Conservation (phyloP, 192 early-diverging fungal genomes). For the Rhizophagus prolifer region DNA sequence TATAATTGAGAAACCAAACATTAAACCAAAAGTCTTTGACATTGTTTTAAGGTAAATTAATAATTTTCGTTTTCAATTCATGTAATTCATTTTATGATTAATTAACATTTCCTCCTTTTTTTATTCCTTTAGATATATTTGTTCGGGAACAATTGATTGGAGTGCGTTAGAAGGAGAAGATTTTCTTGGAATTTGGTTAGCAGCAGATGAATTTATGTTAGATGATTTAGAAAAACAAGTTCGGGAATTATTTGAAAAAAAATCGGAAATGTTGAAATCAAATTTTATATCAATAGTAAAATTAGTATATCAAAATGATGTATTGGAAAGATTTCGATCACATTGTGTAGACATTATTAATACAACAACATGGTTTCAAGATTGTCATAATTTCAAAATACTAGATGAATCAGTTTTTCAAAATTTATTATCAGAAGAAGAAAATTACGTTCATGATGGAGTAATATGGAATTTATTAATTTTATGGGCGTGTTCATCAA, state of each 20-base stretch:
- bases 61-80: not conserved
- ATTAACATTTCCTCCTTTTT: not conserved
- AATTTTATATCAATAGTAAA: slow-evolving; percentile 10
- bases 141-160: slow-evolving; percentile 5
- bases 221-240: slow-evolving; percentile 11
- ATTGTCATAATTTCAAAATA: not conserved
- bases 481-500: slow-evolving; percentile 6
- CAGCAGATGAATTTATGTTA: slow-evolving; percentile 24
- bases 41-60: slow-evolving; percentile 1
- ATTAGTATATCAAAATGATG: slow-evolving; percentile 16
- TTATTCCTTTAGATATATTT: slow-evolving; percentile 2
- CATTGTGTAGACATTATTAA: slow-evolving; percentile 17
- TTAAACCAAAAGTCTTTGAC: slow-evolving; percentile 18
- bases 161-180: not conserved
- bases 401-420: slow-evolving; percentile 17
- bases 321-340: slow-evolving; percentile 4
- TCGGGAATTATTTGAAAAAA: slow-evolving; percentile 20
- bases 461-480: slow-evolving; percentile 16
- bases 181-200: slow-evolving; percentile 4
- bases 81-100: not conserved
- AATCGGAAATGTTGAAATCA: not conserved
- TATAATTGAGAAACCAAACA: slow-evolving; percentile 23
- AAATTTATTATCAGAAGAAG: not conserved
- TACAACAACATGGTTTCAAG: slow-evolving; percentile 14
- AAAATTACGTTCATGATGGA: slow-evolving; percentile 7